Evolutionary conservation across 352 stramenopile genomes (phyloP).

Genomic region (Phytophthora parvispora): DNA sequence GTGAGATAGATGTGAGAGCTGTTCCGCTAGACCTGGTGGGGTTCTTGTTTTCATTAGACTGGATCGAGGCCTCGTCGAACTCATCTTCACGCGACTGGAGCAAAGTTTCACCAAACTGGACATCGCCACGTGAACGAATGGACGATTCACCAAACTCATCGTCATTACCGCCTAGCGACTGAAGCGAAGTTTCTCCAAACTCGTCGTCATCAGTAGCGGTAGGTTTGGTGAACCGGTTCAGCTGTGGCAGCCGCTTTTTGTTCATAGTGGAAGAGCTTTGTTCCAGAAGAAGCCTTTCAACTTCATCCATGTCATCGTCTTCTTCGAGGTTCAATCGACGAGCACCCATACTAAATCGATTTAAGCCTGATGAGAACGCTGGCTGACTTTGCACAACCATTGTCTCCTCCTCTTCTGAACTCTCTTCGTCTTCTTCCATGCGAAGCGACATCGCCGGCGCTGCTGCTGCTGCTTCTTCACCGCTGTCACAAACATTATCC

Average conservation of each 20-base stretch:
- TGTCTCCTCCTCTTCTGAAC: conserved; percentile 35
- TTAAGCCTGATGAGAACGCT: conserved; percentile 4
- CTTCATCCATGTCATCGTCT: conserved; percentile 43
- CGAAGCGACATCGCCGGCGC: not conserved
- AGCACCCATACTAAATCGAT: conserved; percentile 15
- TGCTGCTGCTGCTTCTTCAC: not conserved
- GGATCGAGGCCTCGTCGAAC: not conserved
- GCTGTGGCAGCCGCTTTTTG: not conserved
- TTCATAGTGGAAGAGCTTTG: conserved; percentile 18
- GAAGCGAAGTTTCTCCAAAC: conserved; percentile 20
- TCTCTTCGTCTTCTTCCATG: conserved; percentile 25
- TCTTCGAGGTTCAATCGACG: conserved; percentile 29
- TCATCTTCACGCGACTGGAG: not conserved
- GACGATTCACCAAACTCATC: conserved; percentile 8
- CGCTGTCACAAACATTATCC: no score
- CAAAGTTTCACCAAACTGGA: conserved; percentile 4
- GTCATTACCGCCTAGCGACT: conserved; percentile 3
- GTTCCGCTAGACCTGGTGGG: not conserved
- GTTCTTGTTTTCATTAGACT: not conserved
- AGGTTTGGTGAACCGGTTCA: not conserved
- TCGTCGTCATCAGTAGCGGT: conserved; percentile 14
- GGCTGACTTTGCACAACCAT: conserved; percentile 7
- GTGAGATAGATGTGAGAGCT: not conserved
- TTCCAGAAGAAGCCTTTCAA: conserved; percentile 30
- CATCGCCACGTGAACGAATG: not conserved